Conservation (phyloP, 2,329 filamentous ascomycete species). For the Lecanoromycetidae sp. region DNA sequence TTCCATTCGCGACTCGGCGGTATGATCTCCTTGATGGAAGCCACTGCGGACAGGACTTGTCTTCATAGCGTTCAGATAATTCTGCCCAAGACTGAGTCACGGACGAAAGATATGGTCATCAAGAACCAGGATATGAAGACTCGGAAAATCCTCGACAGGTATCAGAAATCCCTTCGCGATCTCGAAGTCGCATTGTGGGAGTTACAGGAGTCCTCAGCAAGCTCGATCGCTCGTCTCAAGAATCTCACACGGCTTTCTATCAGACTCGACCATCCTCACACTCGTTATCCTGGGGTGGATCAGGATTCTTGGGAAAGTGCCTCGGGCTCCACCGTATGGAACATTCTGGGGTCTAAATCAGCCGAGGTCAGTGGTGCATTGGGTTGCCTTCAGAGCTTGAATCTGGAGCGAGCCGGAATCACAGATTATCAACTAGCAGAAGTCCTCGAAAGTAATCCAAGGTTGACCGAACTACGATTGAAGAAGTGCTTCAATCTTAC, state of each 20-base stretch:
- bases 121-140: conserved; percentile 11
- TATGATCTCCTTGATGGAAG: conserved; percentile 17
- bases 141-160: conserved; percentile 3
- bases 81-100: conserved; percentile 5
- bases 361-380: conserved; percentile 2
- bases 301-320: conserved; percentile 11
- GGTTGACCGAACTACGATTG: conserved; percentile 12
- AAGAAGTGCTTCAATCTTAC: conserved; percentile 15
- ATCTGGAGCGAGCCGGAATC: conserved; percentile 16
- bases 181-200: conserved; percentile 18
- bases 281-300: conserved; percentile 7
- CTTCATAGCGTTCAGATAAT: conserved; percentile 10
- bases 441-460: conserved; percentile 13
- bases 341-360: conserved; percentile 5
- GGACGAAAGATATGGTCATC: conserved; percentile 6
- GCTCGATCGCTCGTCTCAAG: conserved; percentile 2
- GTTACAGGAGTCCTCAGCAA: conserved; percentile 6
- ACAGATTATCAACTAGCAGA: conserved; percentile 16
- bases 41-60: not conserved
- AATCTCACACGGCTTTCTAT: conserved; percentile 13
- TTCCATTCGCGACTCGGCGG: conserved; percentile 16
- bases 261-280: conserved; percentile 17
- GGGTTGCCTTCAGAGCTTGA: conserved; percentile 12
- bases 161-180: conserved; percentile 8
- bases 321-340: conserved; percentile 14